Base-by-base conservation (phyloP, 805 yeast genomes). In the Saturnispora ahearnii region DNA sequence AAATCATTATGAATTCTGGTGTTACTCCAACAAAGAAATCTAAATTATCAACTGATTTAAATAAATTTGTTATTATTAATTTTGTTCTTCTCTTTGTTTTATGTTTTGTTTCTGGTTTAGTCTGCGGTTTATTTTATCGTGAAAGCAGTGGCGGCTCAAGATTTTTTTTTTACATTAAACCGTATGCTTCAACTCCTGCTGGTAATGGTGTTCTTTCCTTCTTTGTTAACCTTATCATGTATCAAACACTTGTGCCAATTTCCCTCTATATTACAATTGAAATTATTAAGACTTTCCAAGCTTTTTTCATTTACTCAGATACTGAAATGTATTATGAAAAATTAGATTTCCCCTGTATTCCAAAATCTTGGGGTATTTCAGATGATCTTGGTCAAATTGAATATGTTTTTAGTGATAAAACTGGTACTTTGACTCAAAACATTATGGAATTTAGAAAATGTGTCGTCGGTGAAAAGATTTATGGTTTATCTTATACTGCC, bases 351-450 rank as follows among this genome's bases (percentile, higher is more conserved):
- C 89, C 91, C 0, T 84, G 91, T 63, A 74, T 81, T 1, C 91
- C 95, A 2, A 84, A 84, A 58, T 77, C 90, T 0, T 85, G 95
- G 95, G 81, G 81, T 54, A 82, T 85, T 42, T 82, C 89, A 5
- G 95, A 85, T 65, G 95, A 85, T 63, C 72, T 85, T 55, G 95
- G 95, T 18, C 95, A 85, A 62, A 81, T 85, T 52, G 93, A 85
- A 63, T 85, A 83, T 61, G 76, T 85, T 40, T 85, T 85, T 64
- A 81, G 88, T 62, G 95, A 85, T 68, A 85, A 85, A 64, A 85
- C 95, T 0, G 95, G 95, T 34, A 85, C 95, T 0, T 70, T 85
- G 58, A 85, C 95, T 6, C 91, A 85, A 64, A 85, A 85, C 59
- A 79, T 83, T 26, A 85, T 85, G 95, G 88, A 84, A 61, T 86